These are phyloP conservation scores for Apophysomyces trapeziformis DNA, from an alignment of 371 early-diverging fungal species.

Conservation along the genomic window DNA sequence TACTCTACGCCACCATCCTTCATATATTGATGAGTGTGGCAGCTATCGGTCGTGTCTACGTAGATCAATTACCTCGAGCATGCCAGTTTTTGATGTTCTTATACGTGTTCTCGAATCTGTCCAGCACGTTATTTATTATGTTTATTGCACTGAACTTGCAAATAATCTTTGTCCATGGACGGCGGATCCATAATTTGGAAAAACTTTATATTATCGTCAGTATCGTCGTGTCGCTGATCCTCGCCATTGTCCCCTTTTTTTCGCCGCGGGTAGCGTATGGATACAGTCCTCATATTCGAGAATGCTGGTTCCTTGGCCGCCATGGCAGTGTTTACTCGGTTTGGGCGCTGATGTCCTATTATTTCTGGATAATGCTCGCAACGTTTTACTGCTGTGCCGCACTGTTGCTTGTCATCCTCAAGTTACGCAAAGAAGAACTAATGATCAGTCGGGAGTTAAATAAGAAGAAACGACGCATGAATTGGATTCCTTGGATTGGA, in stretches of 20 bases:
- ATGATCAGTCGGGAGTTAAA: slow-evolving; percentile 15
- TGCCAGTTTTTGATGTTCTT: slow-evolving; percentile 23
- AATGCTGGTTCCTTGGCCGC: slow-evolving; percentile 21
- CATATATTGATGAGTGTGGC: slow-evolving; percentile 17
- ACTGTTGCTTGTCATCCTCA: slow-evolving; percentile 17
- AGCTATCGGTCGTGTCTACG: slow-evolving; percentile 8
- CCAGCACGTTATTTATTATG: slow-evolving; percentile 14
- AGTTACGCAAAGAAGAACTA: slow-evolving; percentile 14
- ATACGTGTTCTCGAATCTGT: slow-evolving; percentile 20
- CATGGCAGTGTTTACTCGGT: neutral
- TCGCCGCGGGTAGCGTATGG: slow-evolving; percentile 5
- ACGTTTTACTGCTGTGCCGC: slow-evolving; percentile 15
- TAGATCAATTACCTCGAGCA: neutral
- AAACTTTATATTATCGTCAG: slow-evolving; percentile 5
- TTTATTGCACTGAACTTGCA: slow-evolving; percentile 24
- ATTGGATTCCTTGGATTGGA: neutral
- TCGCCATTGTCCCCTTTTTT: slow-evolving; percentile 15
- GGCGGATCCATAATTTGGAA: slow-evolving; percentile 12
- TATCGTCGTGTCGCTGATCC: slow-evolving; percentile 4
- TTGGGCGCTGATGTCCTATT: slow-evolving; percentile 18
- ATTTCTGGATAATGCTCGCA: slow-evolving; percentile 19
- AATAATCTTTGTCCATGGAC: slow-evolving; percentile 15
- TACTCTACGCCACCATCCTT: slow-evolving; percentile 17
- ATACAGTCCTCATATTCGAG: neutral
- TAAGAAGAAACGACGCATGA: neutral